These are phyloP conservation scores for Nothophaeocryptopus gaeumannii DNA, from an alignment of 2,329 filamentous ascomycete genomes.

Conservation along the genomic window DNA sequence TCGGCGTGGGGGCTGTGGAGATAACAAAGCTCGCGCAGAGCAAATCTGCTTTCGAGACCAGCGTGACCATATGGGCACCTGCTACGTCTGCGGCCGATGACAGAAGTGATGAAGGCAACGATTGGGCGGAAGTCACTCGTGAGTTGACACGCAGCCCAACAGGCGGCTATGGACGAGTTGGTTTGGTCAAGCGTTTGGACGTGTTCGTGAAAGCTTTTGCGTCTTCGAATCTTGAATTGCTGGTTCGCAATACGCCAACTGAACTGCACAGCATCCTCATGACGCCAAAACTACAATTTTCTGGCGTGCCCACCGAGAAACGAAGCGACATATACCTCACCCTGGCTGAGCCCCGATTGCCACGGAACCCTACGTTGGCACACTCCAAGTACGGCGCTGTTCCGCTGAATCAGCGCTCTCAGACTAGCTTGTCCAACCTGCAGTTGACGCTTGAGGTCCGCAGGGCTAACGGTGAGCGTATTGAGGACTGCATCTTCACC, in stretches of 20 bases:
- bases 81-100: conserved; percentile 52
- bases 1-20: conserved; percentile 75
- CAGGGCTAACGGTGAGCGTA: conserved; percentile 70
- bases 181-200: conserved; percentile 69
- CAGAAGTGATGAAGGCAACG: conserved; percentile 58
- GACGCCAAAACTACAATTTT: conserved; percentile 89
- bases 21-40: conserved; percentile 53
- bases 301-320: conserved; percentile 80
- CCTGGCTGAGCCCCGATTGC: conserved; percentile 72
- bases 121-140: conserved; percentile 70
- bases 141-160: conserved; percentile 70
- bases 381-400: conserved; percentile 79
- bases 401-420: conserved; percentile 58
- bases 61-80: conserved; percentile 72
- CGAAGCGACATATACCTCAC: conserved; percentile 95
- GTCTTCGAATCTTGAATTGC: conserved; percentile 69
- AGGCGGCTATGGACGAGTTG: conserved; percentile 58
- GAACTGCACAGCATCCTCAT: conserved; percentile 75
- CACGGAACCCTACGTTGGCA: conserved; percentile 61
- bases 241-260: conserved; percentile 86
- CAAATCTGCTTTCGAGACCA: conserved; percentile 24
- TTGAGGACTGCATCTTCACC: conserved; percentile 83
- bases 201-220: conserved; percentile 76
- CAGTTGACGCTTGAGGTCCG: conserved; percentile 89
- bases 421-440: conserved; percentile 67